Base-by-base conservation (phyloP, 1,284 basidiomycete genomes). In the Rhodotorula sp. region DNA sequence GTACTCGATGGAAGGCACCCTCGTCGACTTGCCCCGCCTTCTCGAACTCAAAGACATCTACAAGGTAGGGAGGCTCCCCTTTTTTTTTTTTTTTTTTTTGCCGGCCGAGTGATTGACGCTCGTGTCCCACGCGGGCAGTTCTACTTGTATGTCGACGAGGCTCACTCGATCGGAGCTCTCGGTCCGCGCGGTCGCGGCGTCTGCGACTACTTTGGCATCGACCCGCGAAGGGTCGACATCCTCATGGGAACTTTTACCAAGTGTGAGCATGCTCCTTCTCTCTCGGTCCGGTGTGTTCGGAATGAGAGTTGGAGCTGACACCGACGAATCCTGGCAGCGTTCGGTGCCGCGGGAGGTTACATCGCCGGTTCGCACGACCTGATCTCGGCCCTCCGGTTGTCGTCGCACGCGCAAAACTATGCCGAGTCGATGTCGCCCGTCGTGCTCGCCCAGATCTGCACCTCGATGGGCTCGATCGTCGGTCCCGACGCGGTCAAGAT, bases 241-340 rank as follows among this genome's bases (percentile, higher is more conserved):
- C 87, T 97, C 74, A 99, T 99, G 95, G 95, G 95, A 68, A 99
- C 95, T 0, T 97, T 99, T 81, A 99, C 95, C 52, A 99, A 99
- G 82, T 97, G 73, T 76, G 21, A 23, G 62, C 56, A 5, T 15
- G n/a, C 52, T n/a, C n/a, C 28, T 19, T 19, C 18, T 28, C 21
- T 45, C 58, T 43, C n/a, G 28, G 10, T 7, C 18, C 55, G 19
- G 28, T 28, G 28, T 28, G 28, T 28, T 28, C 28, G 28, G 28
- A 28, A 28, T 28, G 28, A 28, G 28, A 12, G 2, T 56, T 57
- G n/a, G 16, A 23, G 31, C 18, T 48, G 19, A 49, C 61, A 3
- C 1, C 18, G 19, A 1, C 31, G 5, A 6, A 12, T 0, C 19
- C 10, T 26, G 8, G 18, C 62, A 68, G 67, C 95, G 0, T 99